Base-by-base conservation (phyloP, 2,329 filamentous ascomycete species). In the Sphaerostilbella broomeana region DNA sequence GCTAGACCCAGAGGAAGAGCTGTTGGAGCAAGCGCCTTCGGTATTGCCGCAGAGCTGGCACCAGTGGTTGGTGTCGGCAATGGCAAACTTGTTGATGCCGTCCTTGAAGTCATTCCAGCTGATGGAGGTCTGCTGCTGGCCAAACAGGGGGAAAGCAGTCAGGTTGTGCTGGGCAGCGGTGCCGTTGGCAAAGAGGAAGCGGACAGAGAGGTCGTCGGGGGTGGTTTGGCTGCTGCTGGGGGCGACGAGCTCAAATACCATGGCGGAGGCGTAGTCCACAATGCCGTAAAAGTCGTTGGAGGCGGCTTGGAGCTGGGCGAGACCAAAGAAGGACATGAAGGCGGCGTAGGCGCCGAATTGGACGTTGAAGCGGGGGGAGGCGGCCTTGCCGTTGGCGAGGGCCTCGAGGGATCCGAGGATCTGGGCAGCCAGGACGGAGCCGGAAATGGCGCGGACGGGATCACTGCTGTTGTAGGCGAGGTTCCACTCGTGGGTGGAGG, bases 401-500 rank as follows among this genome's bases (percentile, higher is more conserved):
- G 57, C 53, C 57, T 73, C 72, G 36, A 81, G 68, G 40, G 70
- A 63, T 43, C 65, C 58, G 30, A 79, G 48, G 45, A 79, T 61
- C 56, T 78, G 68, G 29, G 67, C 73, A 2, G 73, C 75, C 3
- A 81, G 66, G 17, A 77, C 73, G 41, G 70, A 62, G 46, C 75
- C 77, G 3, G 71, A 67, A 47, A 81, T 69, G 50, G 77, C 72
- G 38, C 76, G 73, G 49, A 73, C 68, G 30, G 73, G 66, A 53
- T 89, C 85, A 63, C 79, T 83, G 47, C 67, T 63, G 65, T 94
- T 90, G 75, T 83, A 94, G 38, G 86, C 86, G 11, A 92, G 77
- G 54, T 81, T 82, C 69, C 76, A 94, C 61, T 95, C 84, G 60
- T 92, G 85, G 43, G 69, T 66, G 57, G 89, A 79, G 50, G 89